These are phyloP conservation scores for Colletotrichum trifolii DNA, from an alignment of 2,329 filamentous ascomycete genomes.

Conservation along the genomic window DNA sequence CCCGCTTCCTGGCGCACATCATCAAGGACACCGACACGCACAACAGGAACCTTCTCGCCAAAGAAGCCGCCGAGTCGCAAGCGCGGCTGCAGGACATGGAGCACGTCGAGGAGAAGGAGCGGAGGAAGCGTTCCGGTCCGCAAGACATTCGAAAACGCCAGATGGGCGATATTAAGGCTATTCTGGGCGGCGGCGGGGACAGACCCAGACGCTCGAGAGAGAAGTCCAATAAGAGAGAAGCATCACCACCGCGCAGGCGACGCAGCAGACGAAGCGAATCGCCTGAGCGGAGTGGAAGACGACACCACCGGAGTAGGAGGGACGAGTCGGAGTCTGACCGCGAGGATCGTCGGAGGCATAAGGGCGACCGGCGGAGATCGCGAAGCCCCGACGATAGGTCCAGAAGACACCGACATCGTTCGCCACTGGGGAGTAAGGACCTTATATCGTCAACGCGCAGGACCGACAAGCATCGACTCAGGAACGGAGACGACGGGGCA, in stretches of 20 bases:
- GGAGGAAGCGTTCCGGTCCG: slow-evolving; percentile 57
- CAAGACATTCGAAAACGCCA: slow-evolving; percentile 67
- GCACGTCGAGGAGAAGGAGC: slow-evolving; percentile 56
- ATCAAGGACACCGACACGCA: slow-evolving; percentile 89
- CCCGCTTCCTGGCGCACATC: slow-evolving; percentile 86
- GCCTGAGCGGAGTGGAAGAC: slow-evolving; percentile 21
- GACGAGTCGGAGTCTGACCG: slow-evolving; percentile 26
- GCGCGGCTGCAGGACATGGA: slow-evolving; percentile 75
- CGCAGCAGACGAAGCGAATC: slow-evolving; percentile 31
- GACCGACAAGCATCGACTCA: slow-evolving; percentile 34
- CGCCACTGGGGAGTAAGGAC: slow-evolving; percentile 32
- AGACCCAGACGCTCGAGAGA: slow-evolving; percentile 31
- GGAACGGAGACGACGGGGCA: slow-evolving; percentile 28
- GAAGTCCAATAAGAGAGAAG: slow-evolving; percentile 18
- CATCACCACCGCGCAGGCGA: slow-evolving; percentile 10
- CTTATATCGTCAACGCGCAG: not conserved
- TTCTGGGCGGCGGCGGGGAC: slow-evolving; percentile 56
- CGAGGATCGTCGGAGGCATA: slow-evolving; percentile 32
- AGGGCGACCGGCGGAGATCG: slow-evolving; percentile 40
- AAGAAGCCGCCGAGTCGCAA: slow-evolving; percentile 82
- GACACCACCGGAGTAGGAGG: slow-evolving; percentile 17
- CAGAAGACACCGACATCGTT: slow-evolving; percentile 47
- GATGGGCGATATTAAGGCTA: slow-evolving; percentile 70
- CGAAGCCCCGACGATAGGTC: slow-evolving; percentile 45
- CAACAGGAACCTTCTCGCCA: slow-evolving; percentile 87